Base-by-base conservation (phyloP, 1,139 yeast species). In the Candida sp. region DNA sequence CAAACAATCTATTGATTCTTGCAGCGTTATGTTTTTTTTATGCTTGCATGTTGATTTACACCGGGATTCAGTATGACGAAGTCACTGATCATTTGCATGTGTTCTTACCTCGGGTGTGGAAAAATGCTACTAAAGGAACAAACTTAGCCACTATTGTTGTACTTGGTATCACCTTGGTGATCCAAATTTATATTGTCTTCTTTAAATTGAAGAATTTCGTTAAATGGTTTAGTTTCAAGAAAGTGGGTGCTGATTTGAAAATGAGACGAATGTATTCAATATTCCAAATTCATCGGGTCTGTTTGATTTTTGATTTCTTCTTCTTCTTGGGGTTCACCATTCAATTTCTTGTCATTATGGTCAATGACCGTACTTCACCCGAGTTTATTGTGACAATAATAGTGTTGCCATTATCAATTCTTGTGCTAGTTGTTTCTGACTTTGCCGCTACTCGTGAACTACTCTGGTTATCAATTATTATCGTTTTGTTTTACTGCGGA, bases 261-360 rank as follows among this genome's bases (percentile, higher is more conserved):
- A 64, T 73, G 49, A 66, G 70, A 48, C 57, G 64, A 22, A 63
- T 74, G 51, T 74, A 70, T 53, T 58, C 67, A 39, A 54, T 63
- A 12, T 76, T 72, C 53, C 77, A 75, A 52, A 53, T 71, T 36
- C 77, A 73, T 54, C 53, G 76, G 37, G 59, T 75, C 5, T 59
- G 75, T 35, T 60, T 76, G 27, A 66, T 74, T 39, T 73, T 74
- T 50, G 77, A 71, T 49, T 70, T 75, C 43, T 76, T 74, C 64
- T 75, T 75, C 60, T 75, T 77, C 49, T 56, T 77, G 37, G 82
- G 81, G 1, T 78, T 77, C 56, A 75, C 82, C 1, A 67, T 77
- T 33, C 83, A 78, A 55, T 78, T 77, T 51, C 57, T 74, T 29
- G 79, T 76, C 34, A 75, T 78, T 43, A 75, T 77, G 63, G 62